These are phyloP conservation scores for Podospora fimiseda DNA, from an alignment of 495 filamentous ascomycete genomes.

Conservation along the genomic window DNA sequence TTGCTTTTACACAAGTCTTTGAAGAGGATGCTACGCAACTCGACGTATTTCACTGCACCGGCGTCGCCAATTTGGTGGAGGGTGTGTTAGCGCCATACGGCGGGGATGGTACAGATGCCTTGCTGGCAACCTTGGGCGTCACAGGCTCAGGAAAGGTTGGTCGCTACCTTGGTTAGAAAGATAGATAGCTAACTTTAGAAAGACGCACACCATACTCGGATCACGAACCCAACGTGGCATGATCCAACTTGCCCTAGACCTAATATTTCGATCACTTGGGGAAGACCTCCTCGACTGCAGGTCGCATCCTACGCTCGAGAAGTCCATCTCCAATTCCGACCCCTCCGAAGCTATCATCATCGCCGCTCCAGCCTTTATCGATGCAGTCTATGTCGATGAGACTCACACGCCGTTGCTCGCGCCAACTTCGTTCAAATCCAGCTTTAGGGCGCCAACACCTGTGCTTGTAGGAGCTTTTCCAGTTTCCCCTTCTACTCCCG, in stretches of 20 bases:
- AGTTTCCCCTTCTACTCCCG: conserved; percentile 29
- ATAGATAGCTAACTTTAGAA: background rate
- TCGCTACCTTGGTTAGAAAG: conserved; percentile 2
- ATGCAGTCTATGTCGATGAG: conserved; percentile 66
- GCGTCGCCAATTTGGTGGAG: conserved; percentile 66
- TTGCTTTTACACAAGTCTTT: conserved; percentile 90
- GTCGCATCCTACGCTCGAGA: conserved; percentile 54
- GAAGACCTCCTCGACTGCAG: conserved; percentile 57
- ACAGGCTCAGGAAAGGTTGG: conserved; percentile 92
- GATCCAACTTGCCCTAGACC: conserved; percentile 84
- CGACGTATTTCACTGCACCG: conserved; percentile 80
- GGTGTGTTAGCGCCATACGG: conserved; percentile 63
- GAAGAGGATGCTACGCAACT: conserved; percentile 78
- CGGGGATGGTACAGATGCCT: conserved; percentile 76
- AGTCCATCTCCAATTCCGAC: conserved; percentile 69
- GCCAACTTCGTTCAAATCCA: conserved; percentile 48
- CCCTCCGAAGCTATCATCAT: conserved; percentile 78
- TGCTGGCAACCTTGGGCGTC: conserved; percentile 88
- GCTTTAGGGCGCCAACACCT: conserved; percentile 72
- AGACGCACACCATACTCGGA: conserved; percentile 97
- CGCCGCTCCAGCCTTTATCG: conserved; percentile 69
- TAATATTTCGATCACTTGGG: conserved; percentile 74
- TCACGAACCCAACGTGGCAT: conserved; percentile 79
- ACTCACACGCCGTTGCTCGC: background rate
- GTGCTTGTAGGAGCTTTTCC: conserved; percentile 59